These are phyloP conservation scores for Candida khao-thaluensis DNA, from an alignment of 805 yeast genomes.

Conservation along the genomic window DNA sequence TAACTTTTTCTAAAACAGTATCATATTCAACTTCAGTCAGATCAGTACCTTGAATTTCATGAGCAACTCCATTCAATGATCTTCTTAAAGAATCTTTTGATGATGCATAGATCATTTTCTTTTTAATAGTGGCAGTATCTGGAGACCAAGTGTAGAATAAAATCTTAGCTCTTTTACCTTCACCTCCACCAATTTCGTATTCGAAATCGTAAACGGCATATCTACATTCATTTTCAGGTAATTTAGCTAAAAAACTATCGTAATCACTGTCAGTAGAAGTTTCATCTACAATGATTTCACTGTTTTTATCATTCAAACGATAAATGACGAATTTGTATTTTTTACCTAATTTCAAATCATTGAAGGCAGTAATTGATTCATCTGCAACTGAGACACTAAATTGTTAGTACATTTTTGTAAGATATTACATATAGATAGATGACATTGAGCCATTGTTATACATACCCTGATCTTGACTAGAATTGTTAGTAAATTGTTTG, in stretches of 20 bases:
- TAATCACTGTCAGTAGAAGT: slow-evolving; percentile 75
- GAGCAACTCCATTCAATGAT: slow-evolving; percentile 89
- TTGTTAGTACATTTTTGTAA: slow-evolving; percentile 13
- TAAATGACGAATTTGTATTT: slow-evolving; percentile 81
- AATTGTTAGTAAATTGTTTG: slow-evolving; percentile 20
- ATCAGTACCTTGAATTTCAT: slow-evolving; percentile 98
- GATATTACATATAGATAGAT: no score
- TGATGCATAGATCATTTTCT: slow-evolving; percentile 98
- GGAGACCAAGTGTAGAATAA: slow-evolving; percentile 90
- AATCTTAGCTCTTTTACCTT: slow-evolving; percentile 87
- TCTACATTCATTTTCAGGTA: slow-evolving; percentile 95
- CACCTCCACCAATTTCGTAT: slow-evolving; percentile 84
- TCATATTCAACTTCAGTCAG: slow-evolving; percentile 96
- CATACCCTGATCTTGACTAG: slow-evolving; percentile 34
- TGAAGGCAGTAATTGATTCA: slow-evolving; percentile 91
- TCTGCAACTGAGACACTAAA: slow-evolving; percentile 53
- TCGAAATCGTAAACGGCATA: slow-evolving; percentile 97
- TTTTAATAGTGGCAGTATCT: slow-evolving; percentile 91
- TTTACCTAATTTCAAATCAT: slow-evolving; percentile 93
- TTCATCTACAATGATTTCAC: slow-evolving; percentile 86
- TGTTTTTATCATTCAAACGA: slow-evolving; percentile 78
- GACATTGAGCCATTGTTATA: no score
- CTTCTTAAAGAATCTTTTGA: slow-evolving; percentile 97
- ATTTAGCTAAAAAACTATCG: slow-evolving; percentile 80
- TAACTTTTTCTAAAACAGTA: slow-evolving; percentile 84